These are phyloP conservation scores for Strobilomyces dryophilus DNA, from an alignment of 768 basidiomycete species.

Conservation along the genomic window DNA sequence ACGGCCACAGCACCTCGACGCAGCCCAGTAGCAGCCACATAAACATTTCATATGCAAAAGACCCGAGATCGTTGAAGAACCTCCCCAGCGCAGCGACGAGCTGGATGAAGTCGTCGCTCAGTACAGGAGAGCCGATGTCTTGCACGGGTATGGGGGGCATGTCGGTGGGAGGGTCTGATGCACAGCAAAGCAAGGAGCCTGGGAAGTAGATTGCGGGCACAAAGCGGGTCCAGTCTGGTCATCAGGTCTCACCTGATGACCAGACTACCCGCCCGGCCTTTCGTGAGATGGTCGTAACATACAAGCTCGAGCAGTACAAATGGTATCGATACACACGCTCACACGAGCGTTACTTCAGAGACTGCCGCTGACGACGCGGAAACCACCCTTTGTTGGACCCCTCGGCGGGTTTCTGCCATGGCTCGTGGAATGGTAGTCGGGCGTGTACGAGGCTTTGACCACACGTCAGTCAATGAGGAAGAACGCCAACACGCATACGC, in stretches of 20 bases:
- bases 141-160: slow-evolving; percentile 14
- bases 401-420: slow-evolving; percentile 16
- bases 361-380: neutral
- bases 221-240: too few species aligned
- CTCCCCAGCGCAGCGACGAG: neutral
- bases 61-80: too few species aligned
- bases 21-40: too few species aligned
- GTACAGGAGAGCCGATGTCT: slow-evolving; percentile 10
- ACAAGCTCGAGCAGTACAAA: neutral
- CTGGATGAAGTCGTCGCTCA: slow-evolving; percentile 11
- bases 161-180: too few species aligned
- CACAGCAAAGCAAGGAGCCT: too few species aligned
- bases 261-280: too few species aligned
- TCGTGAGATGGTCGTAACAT: neutral
- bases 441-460: slow-evolving; percentile 9
- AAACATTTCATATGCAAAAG: too few species aligned
- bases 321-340: neutral
- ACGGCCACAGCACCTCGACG: too few species aligned
- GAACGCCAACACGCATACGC: neutral
- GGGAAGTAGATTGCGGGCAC: too few species aligned
- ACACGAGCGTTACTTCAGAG: too few species aligned
- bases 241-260: too few species aligned
- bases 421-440: slow-evolving; percentile 20
- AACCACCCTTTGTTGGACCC: neutral
- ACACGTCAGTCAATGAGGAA: neutral